Evolutionary conservation across 2,329 filamentous ascomycete genomes (phyloP).

Genomic region (Fusarium dimerum): DNA sequence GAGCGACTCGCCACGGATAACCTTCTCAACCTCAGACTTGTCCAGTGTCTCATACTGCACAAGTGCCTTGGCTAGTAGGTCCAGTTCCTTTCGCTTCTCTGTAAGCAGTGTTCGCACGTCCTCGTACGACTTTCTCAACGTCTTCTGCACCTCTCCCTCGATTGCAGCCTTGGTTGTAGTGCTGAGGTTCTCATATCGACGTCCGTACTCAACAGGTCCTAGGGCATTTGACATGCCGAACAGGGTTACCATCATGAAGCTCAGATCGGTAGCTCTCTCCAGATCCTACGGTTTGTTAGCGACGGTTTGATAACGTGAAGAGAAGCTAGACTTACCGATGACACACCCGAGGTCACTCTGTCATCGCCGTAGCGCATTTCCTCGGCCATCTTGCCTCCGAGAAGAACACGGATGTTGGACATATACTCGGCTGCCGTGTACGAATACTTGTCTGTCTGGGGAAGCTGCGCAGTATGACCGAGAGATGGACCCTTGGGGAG

Average conservation of each 20-base stretch:
- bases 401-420: constrained; percentile 74
- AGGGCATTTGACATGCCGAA: constrained; percentile 88
- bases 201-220: constrained; percentile 85
- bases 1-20: constrained; percentile 83
- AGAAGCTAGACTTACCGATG: constrained; percentile 58
- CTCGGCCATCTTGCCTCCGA: constrained; percentile 88
- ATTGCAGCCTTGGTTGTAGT: constrained; percentile 84
- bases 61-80: constrained; percentile 83
- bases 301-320: neutral
- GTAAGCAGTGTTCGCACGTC: constrained; percentile 73
- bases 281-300: constrained; percentile 67
- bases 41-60: constrained; percentile 93
- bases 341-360: constrained; percentile 86
- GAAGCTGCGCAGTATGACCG: constrained; percentile 84
- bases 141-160: constrained; percentile 81
- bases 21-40: constrained; percentile 85
- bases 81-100: constrained; percentile 79
- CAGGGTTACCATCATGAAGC: constrained; percentile 84
- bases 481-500: constrained; percentile 85
- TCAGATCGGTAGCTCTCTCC: constrained; percentile 74
- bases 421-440: constrained; percentile 83
- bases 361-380: constrained; percentile 92
- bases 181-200: constrained; percentile 79
- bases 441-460: constrained; percentile 90
- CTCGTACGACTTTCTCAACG: constrained; percentile 78